A percentile compares a stretch with the other conserved stretches of the same genome.
Evolutionary conservation across 148 eudicot genomes (phyloP).

Genomic region (Rhododendron williamsianum): DNA sequence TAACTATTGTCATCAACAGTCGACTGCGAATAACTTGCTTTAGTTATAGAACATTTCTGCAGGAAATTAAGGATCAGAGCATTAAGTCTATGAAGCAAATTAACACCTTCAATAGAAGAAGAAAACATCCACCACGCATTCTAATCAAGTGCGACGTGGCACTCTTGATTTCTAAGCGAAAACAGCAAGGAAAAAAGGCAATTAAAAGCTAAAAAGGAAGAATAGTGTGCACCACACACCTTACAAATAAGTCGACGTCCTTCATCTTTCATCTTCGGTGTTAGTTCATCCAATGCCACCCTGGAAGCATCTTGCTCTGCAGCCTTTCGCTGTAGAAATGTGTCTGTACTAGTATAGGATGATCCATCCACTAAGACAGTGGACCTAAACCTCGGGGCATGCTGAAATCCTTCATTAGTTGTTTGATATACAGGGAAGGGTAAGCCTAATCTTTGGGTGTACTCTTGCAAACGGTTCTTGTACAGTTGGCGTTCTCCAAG

Average conservation of each 20-base stretch:
- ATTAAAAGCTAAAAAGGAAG: not conserved
- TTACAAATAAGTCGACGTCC: conserved; percentile 26
- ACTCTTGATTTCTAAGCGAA: not conserved
- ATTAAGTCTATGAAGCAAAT: not conserved
- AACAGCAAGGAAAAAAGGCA: not conserved
- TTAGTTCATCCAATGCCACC: conserved; percentile 36
- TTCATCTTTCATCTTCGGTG: conserved; percentile 26
- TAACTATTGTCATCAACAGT: not conserved
- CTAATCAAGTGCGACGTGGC: not conserved
- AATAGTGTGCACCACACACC: conserved; percentile 24
- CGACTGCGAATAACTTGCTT: not conserved
- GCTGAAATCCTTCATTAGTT: conserved; percentile 21
- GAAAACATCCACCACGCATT: not conserved
- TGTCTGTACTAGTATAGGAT: conserved; percentile 19
- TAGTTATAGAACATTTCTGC: not conserved
- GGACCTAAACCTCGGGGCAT: conserved; percentile 35
- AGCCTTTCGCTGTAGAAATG: conserved; percentile 30
- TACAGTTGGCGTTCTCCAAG: conserved; percentile 12
- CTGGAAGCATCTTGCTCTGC: conserved; percentile 65
- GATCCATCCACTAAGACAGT: conserved; percentile 50
- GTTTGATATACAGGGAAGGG: conserved; percentile 45
- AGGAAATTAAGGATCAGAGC: not conserved
- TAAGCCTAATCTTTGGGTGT: conserved; percentile 25
- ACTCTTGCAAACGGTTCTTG: conserved; percentile 39
- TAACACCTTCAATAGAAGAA: not conserved